Conservation (phyloP, 768 basidiomycete species). For the Mycena chlorophos region DNA sequence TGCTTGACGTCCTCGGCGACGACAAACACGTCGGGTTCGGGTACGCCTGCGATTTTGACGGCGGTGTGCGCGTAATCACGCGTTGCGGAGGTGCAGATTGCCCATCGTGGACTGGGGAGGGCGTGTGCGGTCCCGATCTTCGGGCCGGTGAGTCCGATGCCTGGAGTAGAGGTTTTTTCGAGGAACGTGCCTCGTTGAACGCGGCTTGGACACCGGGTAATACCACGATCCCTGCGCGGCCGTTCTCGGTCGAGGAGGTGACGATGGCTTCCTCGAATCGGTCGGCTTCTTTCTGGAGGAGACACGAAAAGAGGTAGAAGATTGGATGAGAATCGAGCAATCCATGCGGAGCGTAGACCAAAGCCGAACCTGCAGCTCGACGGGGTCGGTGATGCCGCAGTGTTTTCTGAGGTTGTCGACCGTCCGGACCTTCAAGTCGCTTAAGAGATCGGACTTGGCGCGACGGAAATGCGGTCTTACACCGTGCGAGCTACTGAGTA, state of each 20-base stretch:
- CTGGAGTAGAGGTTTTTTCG: neutral
- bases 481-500: too few relatives aligned
- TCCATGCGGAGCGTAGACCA: constrained; percentile 7
- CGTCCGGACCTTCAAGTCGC: constrained; percentile 77
- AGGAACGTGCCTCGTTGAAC: constrained; percentile 52
- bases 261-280: constrained; percentile 83
- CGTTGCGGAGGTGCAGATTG: constrained; percentile 88
- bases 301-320: neutral
- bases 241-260: constrained; percentile 53
- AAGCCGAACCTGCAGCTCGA: constrained; percentile 61
- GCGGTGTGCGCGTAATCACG: constrained; percentile 72
- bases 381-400: constrained; percentile 67
- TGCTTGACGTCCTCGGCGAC: constrained; percentile 78
- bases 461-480: constrained; percentile 38
- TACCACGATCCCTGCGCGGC: constrained; percentile 61
- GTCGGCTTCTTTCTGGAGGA: constrained; percentile 58
- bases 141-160: neutral
- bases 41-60: constrained; percentile 62
- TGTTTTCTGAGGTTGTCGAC: constrained; percentile 75
- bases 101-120: constrained; percentile 70
- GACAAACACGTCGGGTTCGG: constrained; percentile 72
- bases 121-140: constrained; percentile 40
- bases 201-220: constrained; percentile 71
- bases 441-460: constrained; percentile 11
- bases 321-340: neutral